Evolutionary conservation across 73 alveolate species (phyloP).

Genomic region (Urostyla sp.): DNA sequence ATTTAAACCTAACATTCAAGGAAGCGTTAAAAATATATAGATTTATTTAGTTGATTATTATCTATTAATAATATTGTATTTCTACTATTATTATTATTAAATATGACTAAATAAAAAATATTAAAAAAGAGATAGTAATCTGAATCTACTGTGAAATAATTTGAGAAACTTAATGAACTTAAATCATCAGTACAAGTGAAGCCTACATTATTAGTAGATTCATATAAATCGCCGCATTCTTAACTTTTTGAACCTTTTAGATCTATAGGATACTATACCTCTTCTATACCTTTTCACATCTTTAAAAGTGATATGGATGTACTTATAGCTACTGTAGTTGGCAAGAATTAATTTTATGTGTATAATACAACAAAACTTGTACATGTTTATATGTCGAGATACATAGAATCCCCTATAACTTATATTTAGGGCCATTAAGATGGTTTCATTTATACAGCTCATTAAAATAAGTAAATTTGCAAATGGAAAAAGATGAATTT

Average conservation of each 20-base stretch:
- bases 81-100: no score
- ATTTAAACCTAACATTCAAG: no score
- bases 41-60: no score
- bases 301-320: constrained; percentile 77
- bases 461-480: constrained; percentile 23
- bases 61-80: no score
- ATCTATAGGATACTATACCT: constrained; percentile 80
- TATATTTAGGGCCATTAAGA: constrained; percentile 48
- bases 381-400: constrained; percentile 63
- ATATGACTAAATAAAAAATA: no score
- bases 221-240: constrained; percentile 57
- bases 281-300: constrained; percentile 71
- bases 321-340: constrained; percentile 74
- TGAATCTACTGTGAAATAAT: constrained; percentile 12
- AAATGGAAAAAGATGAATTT: constrained; percentile 85
- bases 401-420: constrained; percentile 30
- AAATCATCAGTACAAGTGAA: constrained; percentile 7
- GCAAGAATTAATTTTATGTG: constrained; percentile 82
- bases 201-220: constrained; percentile 14
- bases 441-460: constrained; percentile 56
- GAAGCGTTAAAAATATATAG: no score
- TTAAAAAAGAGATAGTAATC: no score
- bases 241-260: constrained; percentile 86
- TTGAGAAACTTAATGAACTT: neutral
- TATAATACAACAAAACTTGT: constrained; percentile 81